Percentiles rank a stretch among this genome's conserved stretches.
Evolutionary conservation across 2,329 filamentous ascomycete species (phyloP).

Genomic region (Colletotrichum tropicicola): DNA sequence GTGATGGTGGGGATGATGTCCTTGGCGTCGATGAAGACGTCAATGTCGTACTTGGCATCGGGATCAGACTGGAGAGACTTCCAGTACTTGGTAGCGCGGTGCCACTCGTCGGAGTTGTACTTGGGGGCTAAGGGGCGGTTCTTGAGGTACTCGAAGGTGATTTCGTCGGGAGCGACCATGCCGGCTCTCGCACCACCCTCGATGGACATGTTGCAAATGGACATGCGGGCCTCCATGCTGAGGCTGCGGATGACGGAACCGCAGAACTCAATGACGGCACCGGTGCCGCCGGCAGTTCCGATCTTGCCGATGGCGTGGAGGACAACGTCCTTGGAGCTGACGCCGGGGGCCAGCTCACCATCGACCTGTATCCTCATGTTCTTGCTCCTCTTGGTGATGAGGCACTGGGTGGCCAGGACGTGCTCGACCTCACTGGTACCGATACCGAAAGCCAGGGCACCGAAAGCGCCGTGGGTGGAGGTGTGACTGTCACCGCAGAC

Average conservation of each 20-base stretch:
- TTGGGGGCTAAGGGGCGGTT: constrained; percentile 88
- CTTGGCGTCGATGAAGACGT: constrained; percentile 89
- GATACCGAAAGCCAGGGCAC: constrained; percentile 93
- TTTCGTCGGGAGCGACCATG: constrained; percentile 96
- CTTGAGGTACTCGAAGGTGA: constrained; percentile 95
- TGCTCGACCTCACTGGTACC: constrained; percentile 99
- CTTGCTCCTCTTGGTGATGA: constrained; percentile 95
- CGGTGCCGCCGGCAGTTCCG: constrained; percentile 93
- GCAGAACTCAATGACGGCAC: constrained; percentile 96
- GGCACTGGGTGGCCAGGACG: constrained; percentile 93
- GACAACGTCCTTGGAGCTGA: constrained; percentile 95
- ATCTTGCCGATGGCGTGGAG: constrained; percentile 93
- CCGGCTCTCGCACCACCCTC: constrained; percentile 95
- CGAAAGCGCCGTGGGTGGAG: constrained; percentile 97
- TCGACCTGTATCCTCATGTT: constrained; percentile 99
- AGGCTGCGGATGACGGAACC: constrained; percentile 89
- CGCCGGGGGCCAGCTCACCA: constrained; percentile 86
- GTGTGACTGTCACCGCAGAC: constrained; percentile 99
- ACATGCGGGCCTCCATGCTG: constrained; percentile 98
- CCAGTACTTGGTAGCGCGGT: constrained; percentile 90
- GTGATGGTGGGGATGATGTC: constrained; percentile 94
- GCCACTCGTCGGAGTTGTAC: constrained; percentile 86
- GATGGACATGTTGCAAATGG: constrained; percentile 99
- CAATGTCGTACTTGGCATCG: constrained; percentile 89
- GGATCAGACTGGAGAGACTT: constrained; percentile 83